phyloP scores from a whole-genome alignment of 768 basidiomycete species.

The Chlorophyllum brunneum region DNA sequence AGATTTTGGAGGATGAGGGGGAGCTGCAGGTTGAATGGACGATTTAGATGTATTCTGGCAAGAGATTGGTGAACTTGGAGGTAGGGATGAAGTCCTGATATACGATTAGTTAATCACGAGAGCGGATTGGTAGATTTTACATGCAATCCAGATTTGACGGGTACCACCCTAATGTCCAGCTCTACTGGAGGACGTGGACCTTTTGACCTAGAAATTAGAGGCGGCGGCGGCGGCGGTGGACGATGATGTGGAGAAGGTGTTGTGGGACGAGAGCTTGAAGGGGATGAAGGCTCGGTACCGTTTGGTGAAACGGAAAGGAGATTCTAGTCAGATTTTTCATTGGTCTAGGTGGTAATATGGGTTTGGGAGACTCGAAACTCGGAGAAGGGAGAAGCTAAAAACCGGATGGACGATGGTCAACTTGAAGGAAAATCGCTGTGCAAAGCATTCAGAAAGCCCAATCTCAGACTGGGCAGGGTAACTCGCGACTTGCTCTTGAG shows the following conservation, averaged over 20 bases:
- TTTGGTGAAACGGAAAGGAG: background rate
- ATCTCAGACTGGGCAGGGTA: background rate
- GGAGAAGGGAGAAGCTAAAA: no score
- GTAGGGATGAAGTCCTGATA: background rate
- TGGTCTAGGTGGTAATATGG: slow-evolving; percentile 1
- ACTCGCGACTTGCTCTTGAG: slow-evolving; percentile 24
- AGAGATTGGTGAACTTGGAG: slow-evolving; percentile 2
- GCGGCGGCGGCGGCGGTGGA: slow-evolving; percentile 2
- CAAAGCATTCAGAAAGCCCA: slow-evolving; percentile 1
- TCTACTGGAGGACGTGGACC: background rate
- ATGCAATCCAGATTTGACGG: background rate
- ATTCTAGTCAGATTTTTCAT: background rate
- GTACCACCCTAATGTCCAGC: background rate
- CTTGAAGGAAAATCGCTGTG: slow-evolving; percentile 9
- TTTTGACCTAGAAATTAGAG: background rate
- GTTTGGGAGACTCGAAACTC: slow-evolving; percentile 2
- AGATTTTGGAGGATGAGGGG: slow-evolving; percentile 16
- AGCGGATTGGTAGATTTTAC: background rate
- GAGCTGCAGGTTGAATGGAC: slow-evolving; percentile 21
- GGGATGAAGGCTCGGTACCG: slow-evolving; percentile 1
- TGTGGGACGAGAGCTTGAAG: background rate
- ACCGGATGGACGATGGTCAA: background rate
- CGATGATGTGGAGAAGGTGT: slow-evolving; percentile 7
- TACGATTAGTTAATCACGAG: background rate
- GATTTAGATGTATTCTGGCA: slow-evolving; percentile 16